A percentile compares a stretch with the other conserved stretches of the same genome.
Evolutionary conservation across 2,329 filamentous ascomycete species (phyloP).

Genomic region (Venturia pyrina): DNA sequence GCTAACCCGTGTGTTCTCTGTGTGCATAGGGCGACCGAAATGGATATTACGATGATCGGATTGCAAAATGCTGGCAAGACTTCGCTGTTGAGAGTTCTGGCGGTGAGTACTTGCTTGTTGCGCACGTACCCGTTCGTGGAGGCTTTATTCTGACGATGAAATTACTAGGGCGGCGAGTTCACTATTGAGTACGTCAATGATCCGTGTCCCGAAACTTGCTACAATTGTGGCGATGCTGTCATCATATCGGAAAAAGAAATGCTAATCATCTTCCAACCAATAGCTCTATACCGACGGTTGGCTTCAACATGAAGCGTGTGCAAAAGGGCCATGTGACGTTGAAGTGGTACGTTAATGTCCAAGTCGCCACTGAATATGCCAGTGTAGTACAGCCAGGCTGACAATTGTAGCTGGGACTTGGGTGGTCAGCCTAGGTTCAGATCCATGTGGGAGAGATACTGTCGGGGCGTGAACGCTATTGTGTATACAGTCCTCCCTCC

Average conservation of each 20-base stretch:
- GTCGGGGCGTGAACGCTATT: constrained; percentile 92
- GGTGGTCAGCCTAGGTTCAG: constrained; percentile 94
- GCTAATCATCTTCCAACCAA: constrained; percentile 12
- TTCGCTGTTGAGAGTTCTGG: constrained; percentile 82
- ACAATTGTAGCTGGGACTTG: constrained; percentile 67
- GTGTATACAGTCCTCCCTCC: constrained; percentile 45
- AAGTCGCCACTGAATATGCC: neutral
- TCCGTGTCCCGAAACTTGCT: neutral
- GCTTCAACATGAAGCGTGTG: constrained; percentile 98
- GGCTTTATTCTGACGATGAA: constrained; percentile 15
- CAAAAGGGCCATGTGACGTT: constrained; percentile 96
- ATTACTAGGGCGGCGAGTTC: constrained; percentile 81
- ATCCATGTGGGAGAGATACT: constrained; percentile 99
- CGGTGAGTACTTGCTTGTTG: constrained; percentile 54
- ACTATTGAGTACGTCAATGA: constrained; percentile 80
- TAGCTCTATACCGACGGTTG: constrained; percentile 96
- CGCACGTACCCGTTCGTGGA: neutral
- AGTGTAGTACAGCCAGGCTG: neutral
- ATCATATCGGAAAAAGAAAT: neutral
- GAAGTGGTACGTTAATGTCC: constrained; percentile 58
- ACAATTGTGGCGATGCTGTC: constrained; percentile 5
- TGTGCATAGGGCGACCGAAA: constrained; percentile 76
- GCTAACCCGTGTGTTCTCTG: constrained; percentile 4
- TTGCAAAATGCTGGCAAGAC: constrained; percentile 98
- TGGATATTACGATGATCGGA: constrained; percentile 99